Evolutionary conservation across 1,284 basidiomycete genomes (phyloP), one percentile per base, ranked within the genome.

Genomic region (Sporisorium graminicola): DNA sequence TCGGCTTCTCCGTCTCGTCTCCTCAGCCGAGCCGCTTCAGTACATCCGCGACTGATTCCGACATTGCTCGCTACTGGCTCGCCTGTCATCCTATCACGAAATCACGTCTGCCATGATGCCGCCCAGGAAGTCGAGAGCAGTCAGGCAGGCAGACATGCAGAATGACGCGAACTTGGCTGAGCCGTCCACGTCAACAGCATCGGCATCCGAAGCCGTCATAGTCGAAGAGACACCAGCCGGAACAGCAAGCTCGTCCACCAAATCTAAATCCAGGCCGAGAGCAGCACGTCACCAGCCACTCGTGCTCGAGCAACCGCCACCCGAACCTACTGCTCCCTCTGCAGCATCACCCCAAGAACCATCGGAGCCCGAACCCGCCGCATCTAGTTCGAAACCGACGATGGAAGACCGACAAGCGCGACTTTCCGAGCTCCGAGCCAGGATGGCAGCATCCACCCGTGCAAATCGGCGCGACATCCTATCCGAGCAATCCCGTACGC

Each of bases 381-480:
- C 65, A 12, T 49, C 55, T 5, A 20, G 63, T 10, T 35, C 57
- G 8, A 65, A 58, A 27, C 44, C 62, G 14, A 47, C 68, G 0
- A 71, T 74, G 68, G 53, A 56, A 47, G 67, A 71, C 0, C 67
- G 76, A 3, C 63, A 65, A 59, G 72, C 64, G 18, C 62, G 63
- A 10, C 52, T 78, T 16, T 26, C 67, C 1, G 42, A 42, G 3
- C 67, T 78, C 0, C 65, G 76, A 3, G 52, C 65, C 35, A 63
- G 66, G 49, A 75, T 75, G 69, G 59, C 64, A 2, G 79, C 81
- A 14, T 81, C 83, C 1, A 58, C 77, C 0, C 53, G 55, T 5
- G 82, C 81, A 22, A 85, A 85, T 43, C 79, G 83, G 29, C 59
- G 60, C 10, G 80, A 77, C 27, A 71, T 82, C 18, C 61, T 75